A percentile compares a stretch with the other conserved stretches of the same genome.
These are phyloP conservation scores for Leccinum aurantiacum DNA, from an alignment of 768 basidiomycete species.

Conservation along the genomic window DNA sequence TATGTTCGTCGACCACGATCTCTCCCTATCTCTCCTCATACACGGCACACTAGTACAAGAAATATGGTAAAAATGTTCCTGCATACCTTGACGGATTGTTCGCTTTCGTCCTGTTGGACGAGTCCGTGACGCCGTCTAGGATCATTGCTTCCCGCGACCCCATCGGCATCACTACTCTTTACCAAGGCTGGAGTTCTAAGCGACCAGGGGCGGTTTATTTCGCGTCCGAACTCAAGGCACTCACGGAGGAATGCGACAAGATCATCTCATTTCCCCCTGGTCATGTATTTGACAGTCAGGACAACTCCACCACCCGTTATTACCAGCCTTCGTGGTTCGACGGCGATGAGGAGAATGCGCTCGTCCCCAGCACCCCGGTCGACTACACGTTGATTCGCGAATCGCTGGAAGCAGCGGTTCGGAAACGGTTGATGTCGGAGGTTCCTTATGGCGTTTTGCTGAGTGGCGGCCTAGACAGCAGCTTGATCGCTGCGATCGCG, in stretches of 20 bases:
- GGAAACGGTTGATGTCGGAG: conserved; percentile 96
- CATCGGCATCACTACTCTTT: conserved; percentile 97
- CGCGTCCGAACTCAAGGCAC: conserved; percentile 92
- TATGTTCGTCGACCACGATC: conserved; percentile 35
- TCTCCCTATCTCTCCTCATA: neutral
- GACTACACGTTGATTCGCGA: conserved; percentile 75
- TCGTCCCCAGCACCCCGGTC: conserved; percentile 53
- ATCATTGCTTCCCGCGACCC: conserved; percentile 97
- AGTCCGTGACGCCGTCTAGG: conserved; percentile 83
- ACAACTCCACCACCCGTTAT: conserved; percentile 77
- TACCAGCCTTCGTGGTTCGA: conserved; percentile 89
- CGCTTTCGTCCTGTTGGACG: conserved; percentile 94
- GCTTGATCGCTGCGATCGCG: conserved; percentile 93
- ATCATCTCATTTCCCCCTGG: conserved; percentile 97
- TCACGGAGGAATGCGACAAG: conserved; percentile 89
- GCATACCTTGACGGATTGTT: conserved; percentile 95
- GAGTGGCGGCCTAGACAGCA: conserved; percentile 93
- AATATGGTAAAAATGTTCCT: conserved; percentile 76
- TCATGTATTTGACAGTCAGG: conserved; percentile 89
- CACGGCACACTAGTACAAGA: conserved; percentile 62
- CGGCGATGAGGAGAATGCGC: conserved; percentile 68
- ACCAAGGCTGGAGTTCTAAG: conserved; percentile 90
- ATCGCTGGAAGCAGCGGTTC: conserved; percentile 86
- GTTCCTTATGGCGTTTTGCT: conserved; percentile 97
- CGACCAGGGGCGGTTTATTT: conserved; percentile 86